Conservation (phyloP, 495 filamentous ascomycete genomes). For the Talaromyces borbonicus region DNA sequence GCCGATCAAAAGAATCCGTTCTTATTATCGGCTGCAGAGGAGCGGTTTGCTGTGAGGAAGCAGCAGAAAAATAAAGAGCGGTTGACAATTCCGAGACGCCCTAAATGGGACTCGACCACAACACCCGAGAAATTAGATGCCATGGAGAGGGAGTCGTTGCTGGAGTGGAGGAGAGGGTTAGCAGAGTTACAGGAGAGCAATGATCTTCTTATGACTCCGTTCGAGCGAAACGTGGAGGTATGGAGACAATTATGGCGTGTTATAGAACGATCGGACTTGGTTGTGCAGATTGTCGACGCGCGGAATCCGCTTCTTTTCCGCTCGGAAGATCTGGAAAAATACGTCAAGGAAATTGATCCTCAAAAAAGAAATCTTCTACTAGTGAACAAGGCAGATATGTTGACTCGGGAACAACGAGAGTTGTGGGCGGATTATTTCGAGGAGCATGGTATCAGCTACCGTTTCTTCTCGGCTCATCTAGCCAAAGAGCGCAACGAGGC, state of each 20-base stretch:
- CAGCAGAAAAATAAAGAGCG: constrained; percentile 66
- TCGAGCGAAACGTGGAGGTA: constrained; percentile 95
- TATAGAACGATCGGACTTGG: constrained; percentile 89
- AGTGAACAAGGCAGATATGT: constrained; percentile 99
- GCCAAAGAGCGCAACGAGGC: constrained; percentile 83
- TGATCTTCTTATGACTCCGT: constrained; percentile 95
- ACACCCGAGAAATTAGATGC: constrained; percentile 72
- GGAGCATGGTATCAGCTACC: constrained; percentile 69
- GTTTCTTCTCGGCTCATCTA: constrained; percentile 89
- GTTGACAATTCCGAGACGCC: constrained; percentile 83
- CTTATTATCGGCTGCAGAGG: constrained; percentile 78
- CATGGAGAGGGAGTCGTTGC: constrained; percentile 68
- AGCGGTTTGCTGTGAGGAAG: constrained; percentile 65
- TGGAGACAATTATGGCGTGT: constrained; percentile 99
- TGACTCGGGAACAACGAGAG: constrained; percentile 77
- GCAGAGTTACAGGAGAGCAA: constrained; percentile 88
- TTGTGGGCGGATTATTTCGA: constrained; percentile 87
- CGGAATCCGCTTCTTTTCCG: constrained; percentile 90
- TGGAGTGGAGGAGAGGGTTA: constrained; percentile 83
- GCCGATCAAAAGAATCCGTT: constrained; percentile 91
- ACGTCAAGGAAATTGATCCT: constrained; percentile 84
- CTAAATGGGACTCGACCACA: constrained; percentile 76
- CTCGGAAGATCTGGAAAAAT: constrained; percentile 84
- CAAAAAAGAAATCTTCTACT: constrained; percentile 86
- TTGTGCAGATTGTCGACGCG: constrained; percentile 98